Percentiles rank a stretch among this genome's conserved stretches.
phyloP scores from a whole-genome alignment of 2,329 filamentous ascomycete species.

The Sphaerulina vaccinii region DNA sequence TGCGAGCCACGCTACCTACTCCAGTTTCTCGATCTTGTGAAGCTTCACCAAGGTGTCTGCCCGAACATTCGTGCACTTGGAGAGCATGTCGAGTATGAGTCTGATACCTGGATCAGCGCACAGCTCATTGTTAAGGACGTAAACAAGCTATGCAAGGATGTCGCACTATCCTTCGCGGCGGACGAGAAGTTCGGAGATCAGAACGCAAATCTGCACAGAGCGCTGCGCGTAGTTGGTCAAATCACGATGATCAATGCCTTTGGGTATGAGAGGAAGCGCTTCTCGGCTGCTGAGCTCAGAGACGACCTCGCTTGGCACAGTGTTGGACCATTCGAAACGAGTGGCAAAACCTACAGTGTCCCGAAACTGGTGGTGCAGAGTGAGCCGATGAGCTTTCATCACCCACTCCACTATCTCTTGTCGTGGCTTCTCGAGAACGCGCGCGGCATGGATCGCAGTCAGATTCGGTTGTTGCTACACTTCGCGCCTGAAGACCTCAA shows the following conservation, averaged over 20 bases:
- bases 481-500: slow-evolving; percentile 71
- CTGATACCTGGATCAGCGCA: slow-evolving; percentile 95
- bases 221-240: slow-evolving; percentile 73
- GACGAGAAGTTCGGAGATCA: slow-evolving; percentile 46
- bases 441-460: slow-evolving; percentile 67
- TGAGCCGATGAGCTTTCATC: slow-evolving; percentile 93
- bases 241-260: slow-evolving; percentile 85
- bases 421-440: slow-evolving; percentile 95
- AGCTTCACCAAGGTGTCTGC: slow-evolving; percentile 94
- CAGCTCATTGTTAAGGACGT: slow-evolving; percentile 93
- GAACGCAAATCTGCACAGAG: slow-evolving; percentile 66
- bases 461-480: slow-evolving; percentile 66
- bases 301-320: slow-evolving; percentile 78
- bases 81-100: slow-evolving; percentile 97
- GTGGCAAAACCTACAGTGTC: slow-evolving; percentile 55
- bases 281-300: slow-evolving; percentile 84
- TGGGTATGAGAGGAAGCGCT: slow-evolving; percentile 82
- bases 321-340: slow-evolving; percentile 75
- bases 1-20: slow-evolving; percentile 82
- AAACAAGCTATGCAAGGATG: slow-evolving; percentile 84
- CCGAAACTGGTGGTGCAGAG: slow-evolving; percentile 86
- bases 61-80: slow-evolving; percentile 89
- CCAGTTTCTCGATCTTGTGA: slow-evolving; percentile 93
- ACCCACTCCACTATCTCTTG: slow-evolving; percentile 90
- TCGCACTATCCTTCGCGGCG: slow-evolving; percentile 80